Percentiles rank a stretch among this genome's conserved stretches.
Evolutionary conservation across 345 rosid genomes (phyloP).

Genomic region (Brassica napus): DNA sequence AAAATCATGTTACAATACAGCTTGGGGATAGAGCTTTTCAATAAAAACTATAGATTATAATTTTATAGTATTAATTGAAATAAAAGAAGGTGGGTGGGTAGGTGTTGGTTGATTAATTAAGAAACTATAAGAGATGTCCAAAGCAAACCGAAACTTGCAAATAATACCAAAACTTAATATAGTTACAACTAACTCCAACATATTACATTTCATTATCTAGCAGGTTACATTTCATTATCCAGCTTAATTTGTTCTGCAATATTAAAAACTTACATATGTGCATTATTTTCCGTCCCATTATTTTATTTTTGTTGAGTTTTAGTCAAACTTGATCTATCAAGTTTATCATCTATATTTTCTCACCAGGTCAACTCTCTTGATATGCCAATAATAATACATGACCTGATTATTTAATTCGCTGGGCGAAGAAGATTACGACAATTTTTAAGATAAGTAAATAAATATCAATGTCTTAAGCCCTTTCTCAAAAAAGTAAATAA

Average conservation of each 20-base stretch:
- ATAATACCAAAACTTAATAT: slow-evolving; percentile 8
- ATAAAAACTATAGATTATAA: not conserved
- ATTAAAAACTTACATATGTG: not conserved
- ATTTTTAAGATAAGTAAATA: not conserved
- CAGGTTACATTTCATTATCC: slow-evolving; percentile 2
- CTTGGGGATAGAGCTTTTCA: slow-evolving; percentile 2
- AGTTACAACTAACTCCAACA: slow-evolving; percentile 19
- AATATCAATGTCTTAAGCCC: no score
- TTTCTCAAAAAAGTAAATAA: no score
- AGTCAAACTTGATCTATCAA: slow-evolving; percentile 10
- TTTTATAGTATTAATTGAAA: not conserved
- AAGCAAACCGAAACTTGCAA: slow-evolving; percentile 20
- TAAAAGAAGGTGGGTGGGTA: slow-evolving; percentile 11
- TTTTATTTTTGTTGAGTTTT: not conserved
- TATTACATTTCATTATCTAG: slow-evolving; percentile 1
- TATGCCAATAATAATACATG: slow-evolving; percentile 6
- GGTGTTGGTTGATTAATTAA: slow-evolving; percentile 24
- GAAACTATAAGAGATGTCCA: slow-evolving; percentile 1
- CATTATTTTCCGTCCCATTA: not conserved
- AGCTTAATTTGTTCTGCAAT: not conserved
- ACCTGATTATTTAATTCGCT: not conserved
- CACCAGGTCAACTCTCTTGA: slow-evolving; percentile 24
- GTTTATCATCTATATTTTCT: not conserved
- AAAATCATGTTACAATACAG: not conserved
- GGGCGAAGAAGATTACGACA: not conserved